phyloP scores from a whole-genome alignment of 2,329 filamentous ascomycete species.

The Colletotrichum godetiae region DNA sequence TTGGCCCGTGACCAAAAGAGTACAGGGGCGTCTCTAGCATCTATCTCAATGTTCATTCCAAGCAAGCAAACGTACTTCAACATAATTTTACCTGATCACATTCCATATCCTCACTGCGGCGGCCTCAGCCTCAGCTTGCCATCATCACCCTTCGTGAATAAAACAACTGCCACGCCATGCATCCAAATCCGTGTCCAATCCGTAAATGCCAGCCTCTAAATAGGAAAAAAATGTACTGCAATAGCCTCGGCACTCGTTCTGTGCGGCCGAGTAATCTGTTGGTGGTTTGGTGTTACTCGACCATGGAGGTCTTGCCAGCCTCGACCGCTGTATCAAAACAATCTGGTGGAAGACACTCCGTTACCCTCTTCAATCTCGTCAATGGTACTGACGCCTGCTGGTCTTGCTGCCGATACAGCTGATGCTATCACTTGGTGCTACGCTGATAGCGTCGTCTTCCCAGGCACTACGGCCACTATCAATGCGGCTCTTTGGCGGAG shows the following conservation, averaged over 20 bases:
- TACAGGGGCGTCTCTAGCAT: not conserved
- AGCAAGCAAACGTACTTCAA: not conserved
- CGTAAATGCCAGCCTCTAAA: not conserved
- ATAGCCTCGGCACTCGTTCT: not conserved
- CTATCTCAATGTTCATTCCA: not conserved
- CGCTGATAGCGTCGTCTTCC: conserved; percentile 63
- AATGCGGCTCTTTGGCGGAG: conserved; percentile 54
- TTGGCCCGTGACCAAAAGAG: not conserved
- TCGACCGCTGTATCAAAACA: not conserved
- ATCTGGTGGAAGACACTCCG: not conserved
- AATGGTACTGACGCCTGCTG: conserved; percentile 42
- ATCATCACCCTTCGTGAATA: not conserved
- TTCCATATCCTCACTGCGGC: too few species aligned
- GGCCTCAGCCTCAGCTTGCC: not conserved
- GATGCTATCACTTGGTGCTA: conserved; percentile 71
- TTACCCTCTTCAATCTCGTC: conserved; percentile 33
- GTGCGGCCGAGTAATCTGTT: not conserved
- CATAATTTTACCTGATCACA: not conserved
- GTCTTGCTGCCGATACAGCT: conserved; percentile 65
- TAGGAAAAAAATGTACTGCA: not conserved
- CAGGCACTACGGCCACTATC: conserved; percentile 54
- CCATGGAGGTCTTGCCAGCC: not conserved
- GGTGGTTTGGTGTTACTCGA: not conserved
- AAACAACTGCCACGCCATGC: not conserved
- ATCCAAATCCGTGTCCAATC: not conserved